Evolutionary conservation across 2,329 filamentous ascomycete genomes (phyloP).

Genomic region (Fusarium sambucinum): DNA sequence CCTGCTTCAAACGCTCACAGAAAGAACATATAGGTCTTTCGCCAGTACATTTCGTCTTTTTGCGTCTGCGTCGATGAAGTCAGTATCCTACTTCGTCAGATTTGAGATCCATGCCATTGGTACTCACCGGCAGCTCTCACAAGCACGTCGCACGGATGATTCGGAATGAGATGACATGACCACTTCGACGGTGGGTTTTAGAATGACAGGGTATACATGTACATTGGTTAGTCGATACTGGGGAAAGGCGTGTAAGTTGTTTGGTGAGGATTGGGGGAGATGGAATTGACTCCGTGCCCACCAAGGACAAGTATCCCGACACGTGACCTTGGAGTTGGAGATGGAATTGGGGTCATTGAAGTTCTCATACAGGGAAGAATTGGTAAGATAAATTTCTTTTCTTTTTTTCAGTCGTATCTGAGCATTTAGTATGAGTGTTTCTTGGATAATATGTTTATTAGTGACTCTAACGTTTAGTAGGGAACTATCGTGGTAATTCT

Average conservation of each 20-base stretch:
- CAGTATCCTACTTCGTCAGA: background rate
- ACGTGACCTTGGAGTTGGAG: slow-evolving; percentile 26
- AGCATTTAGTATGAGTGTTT: background rate
- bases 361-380: too few relatives aligned
- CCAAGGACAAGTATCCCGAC: background rate
- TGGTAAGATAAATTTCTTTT: too few relatives aligned
- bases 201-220: background rate
- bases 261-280: background rate
- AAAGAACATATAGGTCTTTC: slow-evolving; percentile 41
- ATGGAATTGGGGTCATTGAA: background rate
- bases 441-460: background rate
- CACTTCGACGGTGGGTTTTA: background rate
- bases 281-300: slow-evolving; percentile 26
- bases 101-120: background rate
- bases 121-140: slow-evolving; percentile 36
- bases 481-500: slow-evolving; percentile 15
- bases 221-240: background rate
- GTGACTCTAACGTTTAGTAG: background rate
- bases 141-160: slow-evolving; percentile 26
- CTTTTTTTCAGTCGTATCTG: too few relatives aligned
- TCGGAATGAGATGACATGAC: slow-evolving; percentile 22
- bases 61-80: slow-evolving; percentile 17
- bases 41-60: slow-evolving; percentile 43
- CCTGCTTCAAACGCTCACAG: slow-evolving; percentile 35
- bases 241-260: background rate